Percentiles rank a stretch among this genome's conserved stretches.
These are phyloP conservation scores for Nepenthes gracilis DNA, from an alignment of 148 eudicot species.

Conservation along the genomic window DNA sequence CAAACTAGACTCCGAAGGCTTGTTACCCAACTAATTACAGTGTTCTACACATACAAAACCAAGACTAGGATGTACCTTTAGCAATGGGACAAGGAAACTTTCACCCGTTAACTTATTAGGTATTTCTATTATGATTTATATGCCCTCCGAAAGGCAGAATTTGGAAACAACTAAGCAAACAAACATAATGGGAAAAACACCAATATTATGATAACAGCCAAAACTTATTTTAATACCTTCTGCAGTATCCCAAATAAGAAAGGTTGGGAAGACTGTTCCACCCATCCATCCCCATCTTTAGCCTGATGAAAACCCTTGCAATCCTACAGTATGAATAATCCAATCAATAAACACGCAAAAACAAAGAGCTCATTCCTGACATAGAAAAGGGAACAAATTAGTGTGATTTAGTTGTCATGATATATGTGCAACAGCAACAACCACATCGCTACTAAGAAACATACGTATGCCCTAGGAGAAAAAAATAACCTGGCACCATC, in stretches of 20 bases:
- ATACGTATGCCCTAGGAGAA: background rate
- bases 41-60: too few relatives aligned
- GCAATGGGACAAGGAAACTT: too few relatives aligned
- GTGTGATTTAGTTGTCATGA: background rate
- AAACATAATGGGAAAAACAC: too few relatives aligned
- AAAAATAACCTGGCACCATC: slow-evolving; percentile 91
- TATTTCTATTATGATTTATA: too few relatives aligned
- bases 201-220: too few relatives aligned
- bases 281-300: slow-evolving; percentile 99
- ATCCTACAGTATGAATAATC: slow-evolving; percentile 40
- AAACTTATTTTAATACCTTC: slow-evolving; percentile 38
- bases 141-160: too few relatives aligned
- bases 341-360: background rate
- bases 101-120: too few relatives aligned
- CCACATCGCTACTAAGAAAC: background rate
- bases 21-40: too few relatives aligned
- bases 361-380: background rate
- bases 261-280: slow-evolving; percentile 92
- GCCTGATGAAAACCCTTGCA: slow-evolving; percentile 94
- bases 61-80: too few relatives aligned
- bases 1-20: slow-evolving; percentile 1
- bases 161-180: too few relatives aligned
- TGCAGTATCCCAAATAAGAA: slow-evolving; percentile 73
- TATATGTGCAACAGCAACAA: background rate
- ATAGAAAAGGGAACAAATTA: background rate